Base-by-base conservation (phyloP, 2,329 filamentous ascomycete species). In the Clarireedia sp. region DNA sequence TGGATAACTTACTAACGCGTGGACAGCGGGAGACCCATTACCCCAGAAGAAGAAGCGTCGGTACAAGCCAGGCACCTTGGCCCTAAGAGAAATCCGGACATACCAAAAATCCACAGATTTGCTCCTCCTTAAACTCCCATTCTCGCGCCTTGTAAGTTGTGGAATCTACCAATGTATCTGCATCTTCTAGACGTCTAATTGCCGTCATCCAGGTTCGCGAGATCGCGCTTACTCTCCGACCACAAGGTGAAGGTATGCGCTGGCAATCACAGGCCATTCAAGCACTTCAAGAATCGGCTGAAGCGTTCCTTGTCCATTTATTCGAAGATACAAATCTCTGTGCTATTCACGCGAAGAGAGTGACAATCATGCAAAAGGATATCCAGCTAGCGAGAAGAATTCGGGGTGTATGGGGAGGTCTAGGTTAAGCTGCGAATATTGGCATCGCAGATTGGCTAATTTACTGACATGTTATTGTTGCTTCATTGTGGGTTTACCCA, bases 291-390 rank as follows among this genome's bases (percentile, higher is more conserved):
- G 92, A 97, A 77, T 90, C 92, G 14, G 83, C 91, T n/a, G 92
- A 97, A 75, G 92, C 92, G 5, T 97, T 95, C 73, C 79, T 97
- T 64, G 88, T 97, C 57, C 91, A 95, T 69, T 77, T 97, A n/a
- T 96, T 97, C 68, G 91, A 96, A 71, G 90, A 95, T 73, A 89
- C 89, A 62, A 96, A 97, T 74, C 80, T 97, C 43, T 96, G 92
- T 74, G 94, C 92, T 60, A 91, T 97, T 65, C 92, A 97, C 73
- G 94, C 92, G 59, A 96, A 96, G 76, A 81, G 92, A 70, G 90
- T 97, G 52, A 97, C 92, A 40, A 95, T 96, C 66, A 92, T 95
- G 89, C 90, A 94, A 73, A 96, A 96, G 75, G 94, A 97, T 72
- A 96, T 99, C 66, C 92, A 96, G 74, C 80, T 97, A 58, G 92